phyloP scores from a whole-genome alignment of 192 early-diverging fungal genomes.

The Entomortierella beljakovae region DNA sequence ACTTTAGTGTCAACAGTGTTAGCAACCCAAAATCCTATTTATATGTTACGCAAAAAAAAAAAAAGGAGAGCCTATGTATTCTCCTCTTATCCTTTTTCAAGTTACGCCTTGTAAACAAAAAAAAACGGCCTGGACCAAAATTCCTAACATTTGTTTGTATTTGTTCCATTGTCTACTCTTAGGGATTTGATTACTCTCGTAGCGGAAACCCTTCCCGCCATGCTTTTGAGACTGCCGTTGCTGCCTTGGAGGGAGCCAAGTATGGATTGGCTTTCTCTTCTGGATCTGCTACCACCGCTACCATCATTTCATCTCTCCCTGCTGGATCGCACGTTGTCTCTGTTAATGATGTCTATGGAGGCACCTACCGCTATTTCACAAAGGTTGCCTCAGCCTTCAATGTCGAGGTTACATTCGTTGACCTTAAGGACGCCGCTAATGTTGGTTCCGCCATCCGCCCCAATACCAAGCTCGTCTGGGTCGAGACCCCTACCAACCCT shows the following conservation, averaged over 20 bases:
- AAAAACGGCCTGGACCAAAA: no score
- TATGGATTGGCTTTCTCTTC: conserved; percentile 87
- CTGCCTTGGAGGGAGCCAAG: conserved; percentile 91
- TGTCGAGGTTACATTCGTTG: conserved; percentile 82
- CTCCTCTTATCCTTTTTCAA: not conserved
- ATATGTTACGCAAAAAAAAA: not conserved
- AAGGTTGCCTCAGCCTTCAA: conserved; percentile 79
- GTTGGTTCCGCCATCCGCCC: conserved; percentile 70
- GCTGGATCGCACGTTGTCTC: conserved; percentile 82
- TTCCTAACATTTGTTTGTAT: not conserved
- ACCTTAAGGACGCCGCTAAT: conserved; percentile 75
- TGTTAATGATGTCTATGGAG: conserved; percentile 93
- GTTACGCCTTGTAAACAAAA: not conserved
- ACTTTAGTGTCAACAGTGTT: conserved; percentile 4
- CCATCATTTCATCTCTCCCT: conserved; percentile 76
- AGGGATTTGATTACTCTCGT: conserved; percentile 85
- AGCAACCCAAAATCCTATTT: not conserved
- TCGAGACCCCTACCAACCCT: conserved; percentile 92
- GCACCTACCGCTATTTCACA: conserved; percentile 90
- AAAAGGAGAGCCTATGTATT: not conserved
- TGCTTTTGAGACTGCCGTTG: conserved; percentile 87
- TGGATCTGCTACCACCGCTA: conserved; percentile 88
- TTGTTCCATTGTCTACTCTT: not conserved
- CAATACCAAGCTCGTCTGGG: conserved; percentile 87
- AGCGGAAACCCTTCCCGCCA: conserved; percentile 83